Evolutionary conservation across 176 grass and related monocot species (phyloP).

Genomic region (Bothriochloa decipiens): DNA sequence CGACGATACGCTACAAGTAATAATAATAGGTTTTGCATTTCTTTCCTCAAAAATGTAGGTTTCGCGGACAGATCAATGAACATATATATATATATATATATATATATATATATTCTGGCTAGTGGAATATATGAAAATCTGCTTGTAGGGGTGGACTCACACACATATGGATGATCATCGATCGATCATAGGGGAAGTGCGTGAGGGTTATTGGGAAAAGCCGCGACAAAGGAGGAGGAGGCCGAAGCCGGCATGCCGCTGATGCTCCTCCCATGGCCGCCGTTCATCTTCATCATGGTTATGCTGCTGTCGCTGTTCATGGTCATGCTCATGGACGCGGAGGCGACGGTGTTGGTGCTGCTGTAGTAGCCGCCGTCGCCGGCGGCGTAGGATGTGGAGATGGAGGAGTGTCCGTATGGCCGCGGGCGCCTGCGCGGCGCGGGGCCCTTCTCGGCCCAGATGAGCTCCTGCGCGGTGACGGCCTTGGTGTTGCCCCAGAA

Average conservation of each 20-base stretch:
- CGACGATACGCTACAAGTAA: too few relatives aligned
- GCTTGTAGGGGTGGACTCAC: neutral
- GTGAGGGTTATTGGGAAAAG: slow-evolving; percentile 44
- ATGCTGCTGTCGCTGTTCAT: slow-evolving; percentile 37
- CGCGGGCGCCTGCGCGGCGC: slow-evolving; percentile 36
- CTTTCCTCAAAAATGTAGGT: neutral
- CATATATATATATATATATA: neutral
- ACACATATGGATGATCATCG: neutral
- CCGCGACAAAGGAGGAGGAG: slow-evolving; percentile 35
- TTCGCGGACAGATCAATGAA: neutral
- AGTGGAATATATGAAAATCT: neutral
- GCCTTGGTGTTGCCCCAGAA: slow-evolving; percentile 31
- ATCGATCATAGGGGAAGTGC: slow-evolving; percentile 43
- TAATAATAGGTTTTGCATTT: neutral
- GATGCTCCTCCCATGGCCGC: neutral
- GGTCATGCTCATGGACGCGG: slow-evolving; percentile 43
- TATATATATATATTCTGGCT: neutral
- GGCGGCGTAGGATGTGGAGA: slow-evolving; percentile 9
- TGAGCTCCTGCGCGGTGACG: slow-evolving; percentile 60
- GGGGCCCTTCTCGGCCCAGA: slow-evolving; percentile 71
- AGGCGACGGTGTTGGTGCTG: slow-evolving; percentile 22
- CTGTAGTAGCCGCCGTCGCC: neutral
- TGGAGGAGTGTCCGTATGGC: neutral
- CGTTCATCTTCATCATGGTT: neutral
- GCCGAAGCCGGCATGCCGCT: slow-evolving; percentile 24